Evolutionary conservation across 352 stramenopile genomes (phyloP), one percentile per base, ranked within the genome.

Genomic region (Globisporangium spinosum): DNA sequence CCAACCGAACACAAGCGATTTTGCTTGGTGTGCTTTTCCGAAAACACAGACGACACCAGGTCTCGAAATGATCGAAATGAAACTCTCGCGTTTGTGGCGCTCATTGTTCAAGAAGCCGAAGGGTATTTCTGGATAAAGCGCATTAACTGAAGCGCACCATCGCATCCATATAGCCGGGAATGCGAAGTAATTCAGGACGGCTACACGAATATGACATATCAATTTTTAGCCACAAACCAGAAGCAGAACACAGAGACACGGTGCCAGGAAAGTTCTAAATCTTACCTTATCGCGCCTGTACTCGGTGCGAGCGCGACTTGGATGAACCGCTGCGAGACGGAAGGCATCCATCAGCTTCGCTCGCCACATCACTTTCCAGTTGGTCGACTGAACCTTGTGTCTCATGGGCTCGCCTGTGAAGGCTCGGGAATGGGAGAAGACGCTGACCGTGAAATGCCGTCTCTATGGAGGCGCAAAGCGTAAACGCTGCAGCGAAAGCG

Each of bases 381-480:
- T 61, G 23, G 23, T 38, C 23, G 10, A 10, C n/a, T 58, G 9
- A n/a, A 15, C 25, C 23, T 15, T 43, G 35, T 10, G 25, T 6
- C 22, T 32, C 29, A 91, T 93, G 83, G 76, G 77, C 32, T 93
- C 82, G 2, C 85, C 85, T 2, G 83, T 95, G 32, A 90, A 90
- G 67, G 69, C 83, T 32, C 83, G 87, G 5, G 83, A 95, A 64
- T 95, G 87, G 87, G 87, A 95, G 63, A 91, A 93, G 57, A 82
- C 77, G 0, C 70, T 93, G 23, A 95, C 85, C 45, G 81, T 95
- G 45, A 95, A 95, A 55, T 95, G 85, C 63, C 85, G 87, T 7
- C 70, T 97, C 23, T 97, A 89, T 56, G 89, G 90, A 9, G 90
- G 90, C n/a, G 73, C 83, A 22, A 85, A 91, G 32, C 97, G 90